Evolutionary conservation across 352 stramenopile genomes (phyloP), one percentile per base, ranked within the genome.

Genomic region (Pythium folliculosum): DNA sequence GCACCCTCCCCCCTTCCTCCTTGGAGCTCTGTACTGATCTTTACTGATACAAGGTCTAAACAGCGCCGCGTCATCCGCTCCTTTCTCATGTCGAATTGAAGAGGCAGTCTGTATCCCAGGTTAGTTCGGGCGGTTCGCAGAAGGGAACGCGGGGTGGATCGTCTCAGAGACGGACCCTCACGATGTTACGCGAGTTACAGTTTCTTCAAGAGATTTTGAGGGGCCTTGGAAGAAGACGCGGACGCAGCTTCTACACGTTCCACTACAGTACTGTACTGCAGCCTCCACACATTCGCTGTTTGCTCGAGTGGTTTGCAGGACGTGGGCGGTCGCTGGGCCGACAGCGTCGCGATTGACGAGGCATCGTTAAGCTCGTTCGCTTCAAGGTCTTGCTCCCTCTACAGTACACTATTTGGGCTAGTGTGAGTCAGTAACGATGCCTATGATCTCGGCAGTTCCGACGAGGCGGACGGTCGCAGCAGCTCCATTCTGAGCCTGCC

Each of bases 161-260:
- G 57, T 63, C 57, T 63, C 57, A 63, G 57, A 56, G 44, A 37
- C 44, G 45, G 27, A 54, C 25, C 56, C 51, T 25, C 32, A 47
- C n/a, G 54, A 61, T 44, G 19, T 32, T 30, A 25, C 27, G 35
- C 35, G 32, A 53, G 23, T 32, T 52, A 43, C 37, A 61, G 54
- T 61, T 25, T n/a, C 35, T 12, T 50, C 12, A 21, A 10, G 49
- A 37, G 25, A n/a, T 9, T 47, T 43, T 32, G 27, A 32, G 27
- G 27, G 27, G 27, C 5, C 27, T 32, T 5, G 35, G 35, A 7
- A 40, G 35, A 40, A 14, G 40, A 47, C 17, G 40, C 40, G 40
- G 35, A n/a, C 12, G 13, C 0, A 3, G 40, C 40, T 56, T 56
- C 27, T 56, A 56, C 48, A 53, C 22, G 14, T 19, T 53, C 48